Evolutionary conservation across 1,139 yeast species (phyloP).

Genomic region (Geotrichum citri-aurantii): DNA sequence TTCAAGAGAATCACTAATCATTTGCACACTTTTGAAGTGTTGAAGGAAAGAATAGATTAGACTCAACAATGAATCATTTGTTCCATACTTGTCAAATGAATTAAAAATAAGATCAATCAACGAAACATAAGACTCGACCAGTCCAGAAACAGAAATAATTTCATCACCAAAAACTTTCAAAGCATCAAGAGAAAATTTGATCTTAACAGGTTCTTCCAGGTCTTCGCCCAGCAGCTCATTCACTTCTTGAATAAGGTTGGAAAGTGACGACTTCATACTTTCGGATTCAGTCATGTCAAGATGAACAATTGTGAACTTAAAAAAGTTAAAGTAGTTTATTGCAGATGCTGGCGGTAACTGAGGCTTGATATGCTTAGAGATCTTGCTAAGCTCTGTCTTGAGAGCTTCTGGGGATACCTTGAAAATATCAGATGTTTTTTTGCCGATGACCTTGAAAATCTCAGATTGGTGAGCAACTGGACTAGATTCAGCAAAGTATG

Average conservation of each 20-base stretch:
- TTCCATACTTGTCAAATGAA: conserved; percentile 3
- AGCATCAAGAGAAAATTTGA: background rate
- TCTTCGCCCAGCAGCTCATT: background rate
- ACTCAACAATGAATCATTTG: background rate
- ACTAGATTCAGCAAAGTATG: conserved; percentile 19
- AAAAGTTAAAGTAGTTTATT: conserved; percentile 7
- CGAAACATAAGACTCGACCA: conserved; percentile 2
- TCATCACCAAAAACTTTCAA: background rate
- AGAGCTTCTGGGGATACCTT: conserved; percentile 21
- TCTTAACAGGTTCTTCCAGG: background rate
- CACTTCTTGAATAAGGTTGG: background rate
- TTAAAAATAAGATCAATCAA: conserved; percentile 3
- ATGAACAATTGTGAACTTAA: conserved; percentile 4
- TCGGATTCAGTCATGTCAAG: conserved; percentile 2
- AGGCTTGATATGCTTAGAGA: conserved; percentile 11
- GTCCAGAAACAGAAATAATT: background rate
- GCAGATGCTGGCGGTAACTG: conserved; percentile 5
- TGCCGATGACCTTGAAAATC: conserved; percentile 22
- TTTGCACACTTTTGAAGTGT: background rate
- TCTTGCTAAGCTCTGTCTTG: conserved; percentile 20
- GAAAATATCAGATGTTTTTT: conserved; percentile 21
- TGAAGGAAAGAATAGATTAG: background rate
- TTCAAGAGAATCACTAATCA: background rate
- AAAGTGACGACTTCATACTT: background rate
- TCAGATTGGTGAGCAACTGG: conserved; percentile 15